Base-by-base conservation (phyloP, 495 filamentous ascomycete species). In the Tuber indicum region DNA sequence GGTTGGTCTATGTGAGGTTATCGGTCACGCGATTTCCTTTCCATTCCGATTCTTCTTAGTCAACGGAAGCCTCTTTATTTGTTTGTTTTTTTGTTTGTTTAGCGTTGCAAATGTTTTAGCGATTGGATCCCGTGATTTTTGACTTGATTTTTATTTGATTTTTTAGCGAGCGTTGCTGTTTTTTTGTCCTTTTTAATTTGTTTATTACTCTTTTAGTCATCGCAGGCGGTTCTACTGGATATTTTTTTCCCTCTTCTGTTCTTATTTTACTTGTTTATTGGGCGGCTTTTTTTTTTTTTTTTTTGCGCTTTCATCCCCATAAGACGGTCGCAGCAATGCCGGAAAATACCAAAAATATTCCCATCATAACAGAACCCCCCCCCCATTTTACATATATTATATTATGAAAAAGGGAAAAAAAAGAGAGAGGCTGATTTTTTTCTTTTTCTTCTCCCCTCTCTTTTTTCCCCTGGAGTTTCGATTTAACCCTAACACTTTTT, bases 261-360 rank as follows among this genome's bases (percentile, higher is more conserved):
- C 26, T 66, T 21, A 47, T 45, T 32, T 46, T 74, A 49, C 72
- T 71, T 62, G 3, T 62, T n/a, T 66, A 66, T 66, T 66, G 58
- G 58, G 58, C 36, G 58, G 58, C 26, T 19, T 19, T 19, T 66
- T 66, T 36, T 12, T 66, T 26, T 52, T 72, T 42, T 52, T 72
- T 42, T 44, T 77, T 26, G 58, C 26, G 26, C 12, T 66, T 66
- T 66, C 58, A 66, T 66, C 58, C 52, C 58, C 14, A 77, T 66
- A 82, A 82, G 77, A 82, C 81, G 81, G 81, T 80, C 81, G 81
- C 81, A 82, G 81, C 81, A 76, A 82, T 82, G 81, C 81, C 72
- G 75, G 79, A 82, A 82, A 82, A 82, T 52, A 80, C 43, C 75
- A 80, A 80, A 80, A 80, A 80, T 66, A 66, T 66, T 66, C 32